Evolutionary conservation across 139 green algal species (phyloP), one percentile per base, ranked within the genome.

Genomic region (Chlorella sp.): DNA sequence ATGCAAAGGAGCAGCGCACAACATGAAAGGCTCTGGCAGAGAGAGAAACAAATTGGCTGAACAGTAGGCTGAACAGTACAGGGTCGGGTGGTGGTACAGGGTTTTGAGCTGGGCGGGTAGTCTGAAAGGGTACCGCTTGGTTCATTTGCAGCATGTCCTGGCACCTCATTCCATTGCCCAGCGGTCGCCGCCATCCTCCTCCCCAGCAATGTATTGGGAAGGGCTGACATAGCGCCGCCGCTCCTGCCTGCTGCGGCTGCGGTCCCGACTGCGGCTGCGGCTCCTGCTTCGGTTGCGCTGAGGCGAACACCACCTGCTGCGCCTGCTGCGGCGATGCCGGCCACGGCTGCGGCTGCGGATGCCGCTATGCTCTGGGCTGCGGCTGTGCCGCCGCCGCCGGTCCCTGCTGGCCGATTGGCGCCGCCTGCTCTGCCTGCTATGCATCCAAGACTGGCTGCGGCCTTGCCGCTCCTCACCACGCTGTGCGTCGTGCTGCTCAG

Each of bases 401-500:
- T 28, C 51, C 56, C 38, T 13, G 25, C 56, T 18, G 36, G 44
- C 44, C 44, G 44, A 51, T 9, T 9, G 44, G 7, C 44, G 44
- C 44, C 44, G 44, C 44, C 44, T 51, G 44, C 44, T 6, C 44
- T 51, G 6, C 44, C 44, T 51, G 44, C 44, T 51, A 16, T 9
- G 44, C 7, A 9, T 9, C 44, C 9, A 51, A 9, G 44, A 9
- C 44, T 51, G 74, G 78, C 23, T 20, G 36, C 36, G 36, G 36
- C 23, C 21, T 21, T 11, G 69, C 0, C 36, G 36, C 38, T 36
- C 30, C 32, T 51, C 51, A 36, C 56, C 18, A 11, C 56, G 74
- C 74, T 70, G 15, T 21, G 38, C 55, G 55, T 69, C 7, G 32
- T 70, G 81, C 68, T 78, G n/a, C 78, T 85, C 65, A 20, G 39